Conservation (phyloP, 495 filamentous ascomycete species). For the Xylaria venustula region DNA sequence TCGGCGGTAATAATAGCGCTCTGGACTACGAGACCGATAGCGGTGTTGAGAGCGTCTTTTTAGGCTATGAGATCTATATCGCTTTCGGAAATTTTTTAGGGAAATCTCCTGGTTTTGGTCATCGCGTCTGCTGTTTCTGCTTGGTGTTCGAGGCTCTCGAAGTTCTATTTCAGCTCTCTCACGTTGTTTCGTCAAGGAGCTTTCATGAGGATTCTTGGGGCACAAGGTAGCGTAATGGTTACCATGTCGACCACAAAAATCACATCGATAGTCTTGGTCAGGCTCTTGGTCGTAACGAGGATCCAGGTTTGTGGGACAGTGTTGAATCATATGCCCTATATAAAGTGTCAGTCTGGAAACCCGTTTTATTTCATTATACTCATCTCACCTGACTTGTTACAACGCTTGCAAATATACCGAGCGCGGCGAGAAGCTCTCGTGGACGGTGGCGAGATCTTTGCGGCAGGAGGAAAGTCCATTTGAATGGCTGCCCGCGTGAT, state of each 20-base stretch:
- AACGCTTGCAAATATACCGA: constrained; percentile 41
- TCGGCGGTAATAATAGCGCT: not conserved
- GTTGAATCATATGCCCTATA: constrained; percentile 39
- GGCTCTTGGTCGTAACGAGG: constrained; percentile 32
- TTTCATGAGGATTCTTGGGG: constrained; percentile 25
- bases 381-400: constrained; percentile 32
- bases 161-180: not conserved
- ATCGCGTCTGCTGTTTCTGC: not conserved
- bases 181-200: constrained; percentile 31
- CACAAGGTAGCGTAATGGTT: constrained; percentile 35
- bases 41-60: not conserved
- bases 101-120: constrained; percentile 1
- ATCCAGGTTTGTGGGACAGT: constrained; percentile 44
- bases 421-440: not conserved
- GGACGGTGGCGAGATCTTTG: not conserved
- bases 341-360: constrained; percentile 15
- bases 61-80: not conserved
- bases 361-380: not conserved
- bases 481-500: not conserved
- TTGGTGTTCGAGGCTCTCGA: not conserved
- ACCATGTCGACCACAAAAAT: constrained; percentile 28
- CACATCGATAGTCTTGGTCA: constrained; percentile 31
- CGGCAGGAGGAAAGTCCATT: not conserved
- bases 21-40: constrained; percentile 8
- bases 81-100: not conserved